Percentiles rank a stretch among this genome's conserved stretches.
These are phyloP conservation scores for Skeletonema menzelii DNA, from an alignment of 108 stramenopile species.

Conservation along the genomic window DNA sequence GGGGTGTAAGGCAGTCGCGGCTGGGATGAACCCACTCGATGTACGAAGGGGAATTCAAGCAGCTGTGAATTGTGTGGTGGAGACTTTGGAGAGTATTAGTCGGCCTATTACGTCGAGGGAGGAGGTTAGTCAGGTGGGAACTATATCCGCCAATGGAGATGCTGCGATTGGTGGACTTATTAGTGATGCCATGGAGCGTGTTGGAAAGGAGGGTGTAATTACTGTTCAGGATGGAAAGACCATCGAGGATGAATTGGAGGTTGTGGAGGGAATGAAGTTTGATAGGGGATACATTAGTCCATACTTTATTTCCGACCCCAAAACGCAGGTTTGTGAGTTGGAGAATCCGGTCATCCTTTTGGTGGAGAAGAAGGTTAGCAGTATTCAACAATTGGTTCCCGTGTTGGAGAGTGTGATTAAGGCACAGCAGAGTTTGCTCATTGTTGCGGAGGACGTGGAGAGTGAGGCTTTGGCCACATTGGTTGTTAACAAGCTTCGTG, in stretches of 20 bases:
- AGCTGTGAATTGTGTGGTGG: constrained; percentile 92
- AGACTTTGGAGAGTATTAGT: constrained; percentile 86
- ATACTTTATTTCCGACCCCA: constrained; percentile 99
- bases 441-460: constrained; percentile 99
- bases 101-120: constrained; percentile 95
- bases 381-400: constrained; percentile 94
- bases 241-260: constrained; percentile 98
- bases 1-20: constrained; percentile 99
- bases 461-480: constrained; percentile 98
- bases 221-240: constrained; percentile 99
- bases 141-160: constrained; percentile 99
- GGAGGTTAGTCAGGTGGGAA: constrained; percentile 98
- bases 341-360: constrained; percentile 97
- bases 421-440: constrained; percentile 91
- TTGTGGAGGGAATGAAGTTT: constrained; percentile 99
- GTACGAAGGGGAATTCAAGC: constrained; percentile 93
- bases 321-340: constrained; percentile 95
- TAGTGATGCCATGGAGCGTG: constrained; percentile 98
- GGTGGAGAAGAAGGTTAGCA: constrained; percentile 99
- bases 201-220: constrained; percentile 99
- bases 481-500: constrained; percentile 99
- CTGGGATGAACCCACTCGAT: constrained; percentile 99
- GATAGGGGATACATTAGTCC: constrained; percentile 99
- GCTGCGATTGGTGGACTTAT: constrained; percentile 93
- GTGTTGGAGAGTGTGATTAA: constrained; percentile 95